Evolutionary conservation across 2,329 filamentous ascomycete genomes (phyloP).

Genomic region (Bipolaris oryzae): DNA sequence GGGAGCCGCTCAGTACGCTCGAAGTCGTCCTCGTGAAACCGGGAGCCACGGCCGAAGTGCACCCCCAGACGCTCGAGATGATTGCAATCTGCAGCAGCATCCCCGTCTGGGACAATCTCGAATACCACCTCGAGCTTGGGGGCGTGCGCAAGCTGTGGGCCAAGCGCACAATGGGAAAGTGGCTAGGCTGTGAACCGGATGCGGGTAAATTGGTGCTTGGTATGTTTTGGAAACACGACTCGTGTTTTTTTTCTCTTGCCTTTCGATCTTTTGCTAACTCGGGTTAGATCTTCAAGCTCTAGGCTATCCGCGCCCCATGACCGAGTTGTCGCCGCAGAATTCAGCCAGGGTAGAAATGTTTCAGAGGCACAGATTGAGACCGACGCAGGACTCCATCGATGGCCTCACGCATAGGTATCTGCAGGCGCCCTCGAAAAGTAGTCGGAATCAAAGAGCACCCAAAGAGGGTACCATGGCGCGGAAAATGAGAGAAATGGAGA

Average conservation of each 20-base stretch:
- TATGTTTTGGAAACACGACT: constrained; percentile 8
- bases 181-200: constrained; percentile 34
- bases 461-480: constrained; percentile 1
- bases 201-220: constrained; percentile 28
- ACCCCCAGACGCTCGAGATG: constrained; percentile 26
- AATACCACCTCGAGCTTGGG: constrained; percentile 33
- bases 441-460: neutral
- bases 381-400: neutral
- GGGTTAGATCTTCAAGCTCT: constrained; percentile 25
- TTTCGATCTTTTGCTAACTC: constrained; percentile 3
- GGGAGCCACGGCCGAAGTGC: constrained; percentile 19
- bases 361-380: neutral
- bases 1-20: constrained; percentile 25
- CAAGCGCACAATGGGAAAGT: constrained; percentile 27
- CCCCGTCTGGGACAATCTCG: constrained; percentile 28
- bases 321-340: neutral
- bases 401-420: neutral
- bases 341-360: neutral
- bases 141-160: constrained; percentile 30
- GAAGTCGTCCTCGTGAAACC: constrained; percentile 36
- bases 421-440: neutral
- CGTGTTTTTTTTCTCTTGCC: too few species aligned
- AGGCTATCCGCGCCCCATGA: neutral
- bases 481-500: constrained; percentile 10
- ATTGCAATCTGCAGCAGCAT: constrained; percentile 26